phyloP scores from a whole-genome alignment of 495 filamentous ascomycete species.

The Hapsidospora chrysogenum region DNA sequence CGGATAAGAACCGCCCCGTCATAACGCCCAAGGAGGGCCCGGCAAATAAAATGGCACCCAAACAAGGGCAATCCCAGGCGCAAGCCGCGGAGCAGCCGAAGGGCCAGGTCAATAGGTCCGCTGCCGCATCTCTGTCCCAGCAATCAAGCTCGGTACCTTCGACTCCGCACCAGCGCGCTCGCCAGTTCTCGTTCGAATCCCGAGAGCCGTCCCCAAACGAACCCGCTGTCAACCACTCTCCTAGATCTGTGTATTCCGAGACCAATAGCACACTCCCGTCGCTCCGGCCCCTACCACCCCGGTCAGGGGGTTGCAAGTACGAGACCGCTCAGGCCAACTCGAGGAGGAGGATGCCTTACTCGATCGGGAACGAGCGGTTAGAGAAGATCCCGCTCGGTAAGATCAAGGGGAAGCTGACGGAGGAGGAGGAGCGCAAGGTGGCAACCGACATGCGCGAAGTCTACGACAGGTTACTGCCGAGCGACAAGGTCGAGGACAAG shows the following conservation, averaged over 20 bases:
- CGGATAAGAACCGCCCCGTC: conserved; percentile 35
- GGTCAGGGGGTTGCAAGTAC: conserved; percentile 53
- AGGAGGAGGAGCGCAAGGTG: conserved; percentile 62
- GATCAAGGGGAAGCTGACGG: conserved; percentile 43
- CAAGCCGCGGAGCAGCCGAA: conserved; percentile 13
- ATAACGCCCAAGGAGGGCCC: conserved; percentile 32
- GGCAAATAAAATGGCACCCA: no score
- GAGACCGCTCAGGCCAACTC: conserved; percentile 41
- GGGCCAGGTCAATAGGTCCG: conserved; percentile 10
- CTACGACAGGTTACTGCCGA: conserved; percentile 74
- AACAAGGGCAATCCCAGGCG: no score
- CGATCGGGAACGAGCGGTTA: conserved; percentile 48
- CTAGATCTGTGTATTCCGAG: conserved; percentile 81
- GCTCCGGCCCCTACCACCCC: conserved; percentile 34
- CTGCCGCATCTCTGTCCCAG: conserved; percentile 17
- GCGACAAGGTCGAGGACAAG: conserved; percentile 57
- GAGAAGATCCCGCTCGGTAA: conserved; percentile 51
- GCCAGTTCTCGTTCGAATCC: conserved; percentile 68
- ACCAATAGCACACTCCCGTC: conserved; percentile 55
- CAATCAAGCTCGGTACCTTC: conserved; percentile 85
- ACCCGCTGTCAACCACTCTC: conserved; percentile 53
- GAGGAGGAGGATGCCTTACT: conserved; percentile 75
- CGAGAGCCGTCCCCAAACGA: conserved; percentile 70
- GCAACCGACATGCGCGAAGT: conserved; percentile 66
- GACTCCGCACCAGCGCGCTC: conserved; percentile 77